Evolutionary conservation across 352 stramenopile genomes (phyloP).

Genomic region (Phytopythium ostracodes): DNA sequence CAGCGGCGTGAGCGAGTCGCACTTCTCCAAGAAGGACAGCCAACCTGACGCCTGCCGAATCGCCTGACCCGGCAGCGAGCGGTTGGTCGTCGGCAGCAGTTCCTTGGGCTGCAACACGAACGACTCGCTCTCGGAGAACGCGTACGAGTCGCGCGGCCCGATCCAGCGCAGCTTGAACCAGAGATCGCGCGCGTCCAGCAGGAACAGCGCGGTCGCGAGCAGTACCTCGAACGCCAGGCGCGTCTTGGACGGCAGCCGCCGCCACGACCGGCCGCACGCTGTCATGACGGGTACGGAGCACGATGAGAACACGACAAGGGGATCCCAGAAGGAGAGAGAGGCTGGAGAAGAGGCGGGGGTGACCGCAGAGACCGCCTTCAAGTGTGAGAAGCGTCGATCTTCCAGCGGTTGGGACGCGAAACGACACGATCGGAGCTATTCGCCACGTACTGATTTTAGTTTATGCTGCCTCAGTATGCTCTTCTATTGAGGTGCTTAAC

Average conservation of each 20-base stretch:
- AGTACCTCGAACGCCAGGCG: conserved; percentile 28
- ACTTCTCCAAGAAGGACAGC: conserved; percentile 46
- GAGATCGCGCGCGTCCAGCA: conserved; percentile 49
- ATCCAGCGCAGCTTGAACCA: conserved; percentile 60
- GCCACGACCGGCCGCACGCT: background rate
- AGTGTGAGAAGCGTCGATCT: background rate
- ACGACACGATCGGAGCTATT: background rate
- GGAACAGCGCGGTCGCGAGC: conserved; percentile 18
- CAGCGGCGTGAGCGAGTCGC: conserved; percentile 27
- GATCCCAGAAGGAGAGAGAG: background rate
- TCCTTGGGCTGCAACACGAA: conserved; percentile 14
- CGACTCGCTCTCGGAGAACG: conserved; percentile 27
- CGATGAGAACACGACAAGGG: background rate
- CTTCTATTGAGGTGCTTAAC: background rate
- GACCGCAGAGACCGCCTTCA: too few relatives aligned
- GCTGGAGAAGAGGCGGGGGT: too few relatives aligned
- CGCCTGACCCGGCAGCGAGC: conserved; percentile 14
- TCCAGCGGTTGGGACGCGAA: conserved; percentile 3
- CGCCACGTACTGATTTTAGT: background rate
- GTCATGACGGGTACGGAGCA: background rate
- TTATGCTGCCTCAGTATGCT: background rate
- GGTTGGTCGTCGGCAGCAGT: conserved; percentile 6
- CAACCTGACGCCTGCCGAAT: conserved; percentile 28
- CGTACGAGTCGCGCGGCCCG: conserved; percentile 30
- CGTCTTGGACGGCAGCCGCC: background rate